phyloP scores from a whole-genome alignment of 2,329 filamentous ascomycete species.

The Arachnopeziza araneosa region DNA sequence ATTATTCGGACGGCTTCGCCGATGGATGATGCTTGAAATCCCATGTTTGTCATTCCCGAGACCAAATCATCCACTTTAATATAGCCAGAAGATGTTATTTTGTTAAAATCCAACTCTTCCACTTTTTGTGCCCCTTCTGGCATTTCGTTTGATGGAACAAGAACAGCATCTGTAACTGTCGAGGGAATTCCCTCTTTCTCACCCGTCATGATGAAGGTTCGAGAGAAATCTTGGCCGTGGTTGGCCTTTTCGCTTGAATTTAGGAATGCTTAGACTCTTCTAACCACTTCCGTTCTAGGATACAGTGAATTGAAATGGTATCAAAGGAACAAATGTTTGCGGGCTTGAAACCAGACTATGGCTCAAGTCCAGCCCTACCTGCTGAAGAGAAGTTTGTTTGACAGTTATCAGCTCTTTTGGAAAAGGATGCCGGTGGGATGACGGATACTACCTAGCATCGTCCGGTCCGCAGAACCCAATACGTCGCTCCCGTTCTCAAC shows the following conservation, averaged over 20 bases:
- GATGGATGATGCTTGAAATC: slow-evolving; percentile 75
- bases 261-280: neutral
- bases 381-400: neutral
- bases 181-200: slow-evolving; percentile 38
- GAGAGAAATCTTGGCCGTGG: neutral
- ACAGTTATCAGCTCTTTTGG: neutral
- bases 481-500: no score
- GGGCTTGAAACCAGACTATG: neutral
- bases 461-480: no score
- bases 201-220: neutral
- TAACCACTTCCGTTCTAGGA: neutral
- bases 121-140: slow-evolving; percentile 75
- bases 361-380: neutral
- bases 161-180: slow-evolving; percentile 70
- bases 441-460: no score
- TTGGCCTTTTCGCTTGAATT: neutral
- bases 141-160: slow-evolving; percentile 78
- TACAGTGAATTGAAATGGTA: neutral
- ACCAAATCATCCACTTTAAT: slow-evolving; percentile 85
- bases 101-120: slow-evolving; percentile 87
- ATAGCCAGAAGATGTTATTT: slow-evolving; percentile 61
- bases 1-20: slow-evolving; percentile 87
- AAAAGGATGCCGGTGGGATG: neutral
- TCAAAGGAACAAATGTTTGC: neutral
- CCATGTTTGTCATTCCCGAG: slow-evolving; percentile 78